These are phyloP conservation scores for Coemansia sp. DNA, from an alignment of 192 early-diverging fungal species.

Conservation along the genomic window DNA sequence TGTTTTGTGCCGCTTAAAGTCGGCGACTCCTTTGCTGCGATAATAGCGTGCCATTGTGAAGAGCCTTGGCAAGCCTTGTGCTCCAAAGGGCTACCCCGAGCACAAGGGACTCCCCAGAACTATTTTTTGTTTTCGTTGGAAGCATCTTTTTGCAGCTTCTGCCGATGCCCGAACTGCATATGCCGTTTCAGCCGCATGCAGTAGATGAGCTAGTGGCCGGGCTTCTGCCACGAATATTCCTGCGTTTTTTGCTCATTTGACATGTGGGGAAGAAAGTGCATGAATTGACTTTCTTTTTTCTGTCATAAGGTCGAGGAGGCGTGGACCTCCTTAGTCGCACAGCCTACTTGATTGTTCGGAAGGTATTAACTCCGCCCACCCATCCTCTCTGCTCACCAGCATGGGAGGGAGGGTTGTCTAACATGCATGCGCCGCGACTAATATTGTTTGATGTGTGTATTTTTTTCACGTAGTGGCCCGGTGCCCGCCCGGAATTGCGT, in stretches of 20 bases:
- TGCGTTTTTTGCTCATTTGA: not conserved
- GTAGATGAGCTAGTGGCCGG: not conserved
- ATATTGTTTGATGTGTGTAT: not conserved
- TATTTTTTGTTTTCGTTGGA: not conserved
- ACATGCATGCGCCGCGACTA: not conserved
- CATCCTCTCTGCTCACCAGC: not conserved
- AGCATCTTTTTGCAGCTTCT: not conserved
- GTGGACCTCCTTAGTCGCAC: not conserved
- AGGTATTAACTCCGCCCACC: not conserved
- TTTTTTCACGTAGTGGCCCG: conserved; percentile 42
- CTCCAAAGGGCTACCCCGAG: no score
- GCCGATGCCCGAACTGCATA: conserved; percentile 1
- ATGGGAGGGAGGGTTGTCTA: not conserved
- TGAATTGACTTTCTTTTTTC: not conserved
- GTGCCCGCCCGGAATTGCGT: conserved; percentile 16
- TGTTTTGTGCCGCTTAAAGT: not conserved
- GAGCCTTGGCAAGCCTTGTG: conserved; percentile 1
- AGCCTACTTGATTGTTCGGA: not conserved
- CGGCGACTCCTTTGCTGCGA: not conserved
- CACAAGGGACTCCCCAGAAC: no score
- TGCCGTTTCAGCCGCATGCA: not conserved
- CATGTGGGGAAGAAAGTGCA: not conserved
- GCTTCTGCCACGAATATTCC: not conserved
- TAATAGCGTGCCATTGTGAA: not conserved
- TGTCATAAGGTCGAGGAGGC: not conserved